Evolutionary conservation across 352 stramenopile genomes (phyloP).

Genomic region (Elongisporangium anandrum): DNA sequence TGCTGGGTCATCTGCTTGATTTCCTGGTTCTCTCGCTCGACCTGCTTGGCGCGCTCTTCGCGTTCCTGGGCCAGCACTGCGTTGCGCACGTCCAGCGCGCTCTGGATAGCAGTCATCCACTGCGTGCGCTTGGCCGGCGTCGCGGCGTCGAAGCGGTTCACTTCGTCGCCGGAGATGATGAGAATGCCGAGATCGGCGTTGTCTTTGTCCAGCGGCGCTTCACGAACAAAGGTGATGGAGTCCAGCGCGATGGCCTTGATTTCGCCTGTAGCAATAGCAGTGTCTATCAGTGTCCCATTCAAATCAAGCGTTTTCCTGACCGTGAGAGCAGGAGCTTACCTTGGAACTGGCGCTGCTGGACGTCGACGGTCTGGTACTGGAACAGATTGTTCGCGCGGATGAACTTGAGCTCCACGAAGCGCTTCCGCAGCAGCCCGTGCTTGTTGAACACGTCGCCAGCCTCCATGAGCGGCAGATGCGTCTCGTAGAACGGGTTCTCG

Average conservation of each 20-base stretch:
- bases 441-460: slow-evolving; percentile 61
- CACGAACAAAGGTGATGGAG: slow-evolving; percentile 46
- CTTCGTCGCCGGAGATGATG: slow-evolving; percentile 35
- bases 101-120: slow-evolving; percentile 55
- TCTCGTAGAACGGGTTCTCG: slow-evolving; percentile 70
- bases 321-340: too few species aligned
- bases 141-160: slow-evolving; percentile 57
- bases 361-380: slow-evolving; percentile 70
- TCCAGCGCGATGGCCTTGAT: slow-evolving; percentile 70
- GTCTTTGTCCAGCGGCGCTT: slow-evolving; percentile 40
- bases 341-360: slow-evolving; percentile 33
- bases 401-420: slow-evolving; percentile 49
- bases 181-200: slow-evolving; percentile 50
- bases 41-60: slow-evolving; percentile 48
- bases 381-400: slow-evolving; percentile 57
- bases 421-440: slow-evolving; percentile 59
- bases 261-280: slow-evolving; percentile 14
- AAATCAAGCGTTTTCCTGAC: too few species aligned
- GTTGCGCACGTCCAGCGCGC: slow-evolving; percentile 37
- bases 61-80: slow-evolving; percentile 38
- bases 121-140: slow-evolving; percentile 41
- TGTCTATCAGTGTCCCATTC: too few species aligned
- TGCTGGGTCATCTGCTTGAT: slow-evolving; percentile 47
- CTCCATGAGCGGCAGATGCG: slow-evolving; percentile 53
- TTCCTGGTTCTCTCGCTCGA: slow-evolving; percentile 58